Conservation (phyloP, 805 yeast species). For the Candida fluviatilis region DNA sequence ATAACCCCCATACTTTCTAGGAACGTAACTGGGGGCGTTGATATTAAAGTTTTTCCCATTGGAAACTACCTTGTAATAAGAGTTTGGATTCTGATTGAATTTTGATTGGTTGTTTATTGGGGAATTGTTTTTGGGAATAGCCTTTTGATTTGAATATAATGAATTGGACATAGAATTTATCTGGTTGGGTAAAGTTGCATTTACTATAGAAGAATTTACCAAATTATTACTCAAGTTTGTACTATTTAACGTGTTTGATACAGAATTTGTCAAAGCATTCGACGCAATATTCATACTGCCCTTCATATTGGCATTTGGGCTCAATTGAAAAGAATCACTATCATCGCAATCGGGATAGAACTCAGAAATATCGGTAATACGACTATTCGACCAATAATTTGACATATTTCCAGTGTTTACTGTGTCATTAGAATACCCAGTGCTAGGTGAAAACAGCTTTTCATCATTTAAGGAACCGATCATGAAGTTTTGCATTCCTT, state of each 20-base stretch:
- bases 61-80: not conserved
- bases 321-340: not conserved
- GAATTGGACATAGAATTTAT: slow-evolving; percentile 2
- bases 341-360: slow-evolving; percentile 5
- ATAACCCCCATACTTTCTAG: no score
- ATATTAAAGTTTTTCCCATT: slow-evolving; percentile 11
- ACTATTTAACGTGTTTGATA: slow-evolving; percentile 1
- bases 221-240: no score
- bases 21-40: slow-evolving; percentile 29
- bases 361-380: not conserved
- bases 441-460: not conserved
- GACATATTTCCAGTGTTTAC: not conserved
- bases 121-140: slow-evolving; percentile 1
- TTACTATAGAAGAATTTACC: not conserved
- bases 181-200: not conserved
- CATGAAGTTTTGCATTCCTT: not conserved
- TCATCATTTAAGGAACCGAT: not conserved
- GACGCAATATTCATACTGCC: not conserved
- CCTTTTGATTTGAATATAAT: not conserved
- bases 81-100: slow-evolving; percentile 2
- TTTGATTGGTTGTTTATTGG: slow-evolving; percentile 3
- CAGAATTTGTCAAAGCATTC: not conserved
- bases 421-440: not conserved
- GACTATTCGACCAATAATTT: not conserved
- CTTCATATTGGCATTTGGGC: not conserved